phyloP scores from a whole-genome alignment of 148 eudicot species.

The Cornus suecica region DNA sequence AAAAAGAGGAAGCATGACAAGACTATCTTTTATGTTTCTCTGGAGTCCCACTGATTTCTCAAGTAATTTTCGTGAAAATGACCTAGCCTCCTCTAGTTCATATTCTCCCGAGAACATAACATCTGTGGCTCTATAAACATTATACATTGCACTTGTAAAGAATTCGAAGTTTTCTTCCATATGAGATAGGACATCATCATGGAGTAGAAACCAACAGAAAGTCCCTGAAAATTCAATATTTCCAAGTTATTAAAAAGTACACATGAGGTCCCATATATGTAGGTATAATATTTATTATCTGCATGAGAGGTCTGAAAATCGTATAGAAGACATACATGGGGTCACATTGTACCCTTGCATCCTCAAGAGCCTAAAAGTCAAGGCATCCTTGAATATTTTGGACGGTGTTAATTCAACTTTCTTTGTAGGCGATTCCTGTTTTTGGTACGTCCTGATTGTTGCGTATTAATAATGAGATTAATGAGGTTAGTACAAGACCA shows the following conservation, averaged over 20 bases:
- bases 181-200: slow-evolving; percentile 15
- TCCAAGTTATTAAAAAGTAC: neutral
- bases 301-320: neutral
- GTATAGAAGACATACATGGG: slow-evolving; percentile 22
- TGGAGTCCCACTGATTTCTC: slow-evolving; percentile 10
- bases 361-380: slow-evolving; percentile 41
- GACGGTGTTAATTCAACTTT: neutral
- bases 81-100: slow-evolving; percentile 32
- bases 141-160: slow-evolving; percentile 19
- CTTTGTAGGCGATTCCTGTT: neutral
- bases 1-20: slow-evolving; percentile 17
- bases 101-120: slow-evolving; percentile 32
- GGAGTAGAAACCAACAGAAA: slow-evolving; percentile 42
- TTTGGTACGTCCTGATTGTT: slow-evolving; percentile 9
- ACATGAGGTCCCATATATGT: no score
- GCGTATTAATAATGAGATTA: neutral
- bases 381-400: slow-evolving; percentile 37
- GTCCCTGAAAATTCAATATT: slow-evolving; percentile 19
- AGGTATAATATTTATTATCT: no score
- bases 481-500: neutral
- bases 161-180: slow-evolving; percentile 26
- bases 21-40: slow-evolving; percentile 3
- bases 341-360: slow-evolving; percentile 34
- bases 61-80: slow-evolving; percentile 34
- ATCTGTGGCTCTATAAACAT: slow-evolving; percentile 45